Evolutionary conservation across 2,329 filamentous ascomycete species (phyloP), one percentile per base, ranked within the genome.

Genomic region (Aspergillus uvarum): DNA sequence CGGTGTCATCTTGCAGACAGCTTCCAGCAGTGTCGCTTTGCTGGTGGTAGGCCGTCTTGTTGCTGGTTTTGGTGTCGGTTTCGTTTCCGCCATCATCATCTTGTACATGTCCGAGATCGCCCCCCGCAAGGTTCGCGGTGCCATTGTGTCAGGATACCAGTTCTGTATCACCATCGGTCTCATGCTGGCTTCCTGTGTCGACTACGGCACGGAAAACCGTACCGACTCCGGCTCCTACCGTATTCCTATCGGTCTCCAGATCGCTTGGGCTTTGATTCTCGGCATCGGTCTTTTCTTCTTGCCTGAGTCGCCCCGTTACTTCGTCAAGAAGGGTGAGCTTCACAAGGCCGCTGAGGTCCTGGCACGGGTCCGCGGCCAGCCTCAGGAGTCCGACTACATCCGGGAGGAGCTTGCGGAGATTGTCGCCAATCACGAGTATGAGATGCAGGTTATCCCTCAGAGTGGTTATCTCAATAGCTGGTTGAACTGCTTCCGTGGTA

Each of bases 401-500:
- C 86, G 89, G 78, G 80, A 85, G 63, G 92, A 96, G 79, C 83
- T 96, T 50, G 85, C 89, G 48, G 92, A 96, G 80, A 91, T 96
- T 66, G 83, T 95, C 61, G 92, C 91, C 81, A 96, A 96, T 82
- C 86, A 94, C 77, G 90, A 91, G 78, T 92, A 94, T 74, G 92
- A 96, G 82, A 82, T 88, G 68, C 70, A 85, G 53, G 79, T 89
- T 60, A 87, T 90, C 60, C 89, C 89, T 64, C 76, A 82, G 66
- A 81, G 81, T 66, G 83, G 84, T 68, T 91, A 88, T 82, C 80
- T 88, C 73, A 80, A 80, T 68, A 84, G 82, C 71, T 96, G 92
- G 92, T 72, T 79, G 59, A 84, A 85, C 76, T 87, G 85, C 79
- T 87, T 87, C 80, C 75, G 72, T 47, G 85, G 85, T 54, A 81